Evolutionary conservation across 805 yeast species (phyloP).

Genomic region (Kodamaea nitidulidarum): DNA sequence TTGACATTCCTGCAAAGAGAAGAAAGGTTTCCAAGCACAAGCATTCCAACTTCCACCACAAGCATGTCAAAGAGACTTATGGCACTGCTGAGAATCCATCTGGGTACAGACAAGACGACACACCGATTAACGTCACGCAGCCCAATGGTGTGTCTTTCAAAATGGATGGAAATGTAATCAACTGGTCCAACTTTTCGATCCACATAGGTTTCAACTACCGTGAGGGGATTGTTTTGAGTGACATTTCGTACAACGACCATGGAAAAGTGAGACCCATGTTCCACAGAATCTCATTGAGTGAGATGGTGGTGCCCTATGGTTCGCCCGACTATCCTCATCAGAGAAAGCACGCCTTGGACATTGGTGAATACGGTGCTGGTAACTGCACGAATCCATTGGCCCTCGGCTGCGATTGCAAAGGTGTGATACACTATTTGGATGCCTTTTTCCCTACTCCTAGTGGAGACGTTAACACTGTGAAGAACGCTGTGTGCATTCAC

Average conservation of each 20-base stretch:
- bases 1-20: slow-evolving; percentile 73
- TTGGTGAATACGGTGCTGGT: slow-evolving; percentile 88
- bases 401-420: slow-evolving; percentile 82
- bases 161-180: slow-evolving; percentile 63
- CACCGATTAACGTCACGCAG: slow-evolving; percentile 68
- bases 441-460: slow-evolving; percentile 66
- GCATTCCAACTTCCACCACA: slow-evolving; percentile 68
- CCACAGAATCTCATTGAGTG: slow-evolving; percentile 73
- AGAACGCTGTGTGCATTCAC: slow-evolving; percentile 78
- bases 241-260: slow-evolving; percentile 70
- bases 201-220: slow-evolving; percentile 83
- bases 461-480: slow-evolving; percentile 68
- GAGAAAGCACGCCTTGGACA: slow-evolving; percentile 81
- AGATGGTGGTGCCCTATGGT: slow-evolving; percentile 86
- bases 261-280: slow-evolving; percentile 70
- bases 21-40: slow-evolving; percentile 65
- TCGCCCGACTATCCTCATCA: slow-evolving; percentile 77
- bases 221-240: slow-evolving; percentile 78
- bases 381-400: slow-evolving; percentile 76
- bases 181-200: slow-evolving; percentile 74
- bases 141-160: slow-evolving; percentile 81
- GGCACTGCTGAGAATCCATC: slow-evolving; percentile 46
- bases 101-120: slow-evolving; percentile 57
- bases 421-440: slow-evolving; percentile 78
- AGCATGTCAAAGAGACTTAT: slow-evolving; percentile 55